Evolutionary conservation across 805 yeast genomes (phyloP), one percentile per base, ranked within the genome.

Genomic region (Kuraishia piskuri): DNA sequence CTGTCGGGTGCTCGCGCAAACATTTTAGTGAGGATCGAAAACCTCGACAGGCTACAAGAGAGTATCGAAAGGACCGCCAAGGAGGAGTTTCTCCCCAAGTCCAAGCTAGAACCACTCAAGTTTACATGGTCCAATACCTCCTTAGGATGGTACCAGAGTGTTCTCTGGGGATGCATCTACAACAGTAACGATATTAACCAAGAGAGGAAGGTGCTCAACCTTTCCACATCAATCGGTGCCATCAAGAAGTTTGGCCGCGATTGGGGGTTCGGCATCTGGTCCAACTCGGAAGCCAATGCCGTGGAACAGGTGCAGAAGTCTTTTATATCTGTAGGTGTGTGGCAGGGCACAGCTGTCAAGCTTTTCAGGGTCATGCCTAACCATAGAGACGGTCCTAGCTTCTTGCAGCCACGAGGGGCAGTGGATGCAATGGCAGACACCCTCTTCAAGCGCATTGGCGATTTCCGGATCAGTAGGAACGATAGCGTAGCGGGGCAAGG

Each of bases 121-220:
- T 84, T 88, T 58, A 64, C 69, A 4, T 88, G 96, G 96, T 76
- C 79, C 45, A 70, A 69, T 52, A 62, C 74, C 22, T 82, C 88
- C 0, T 68, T 87, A 22, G 91, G 90, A 0, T 88, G 96, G 96
- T 88, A 88, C 65, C 74, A 77, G 45, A 76, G 86, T 3, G 69
- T 86, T 9, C 60, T 88, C 23, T 86, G 88, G 83, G 80, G 83
- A 1, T 68, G 72, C 31, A 75, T 86, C 0, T 86, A 74, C 59
- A 58, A 64, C 22, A 67, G 61, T 51, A 66, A 70, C 55, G 73
- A 77, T 19, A 64, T 74, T 51, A 69, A 69, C 40, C 10, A 66
- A 57, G 48, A 60, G 58, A 17, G 45, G 61, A 3, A 69, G 22
- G 62, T 78, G 1, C 62, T 67, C 14, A 71, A 72, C 24, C 66